Evolutionary conservation across 495 filamentous ascomycete species (phyloP), one percentile per base, ranked within the genome.

Genomic region (Tuber calosporum): DNA sequence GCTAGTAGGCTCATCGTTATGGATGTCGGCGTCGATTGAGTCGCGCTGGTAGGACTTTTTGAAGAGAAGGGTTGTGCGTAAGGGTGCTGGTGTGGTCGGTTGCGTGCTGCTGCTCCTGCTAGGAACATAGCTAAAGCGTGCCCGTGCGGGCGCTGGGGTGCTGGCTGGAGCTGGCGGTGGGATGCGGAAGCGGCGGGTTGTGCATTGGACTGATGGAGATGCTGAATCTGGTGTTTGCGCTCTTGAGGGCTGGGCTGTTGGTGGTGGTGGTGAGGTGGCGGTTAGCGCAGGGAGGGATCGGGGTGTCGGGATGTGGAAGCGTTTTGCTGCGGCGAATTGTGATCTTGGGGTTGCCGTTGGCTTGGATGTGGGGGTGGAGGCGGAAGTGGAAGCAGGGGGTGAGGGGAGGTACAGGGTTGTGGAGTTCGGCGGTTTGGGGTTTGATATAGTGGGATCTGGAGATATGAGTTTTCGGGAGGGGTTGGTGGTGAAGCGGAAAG

Each of bases 21-120:
- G 53, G 53, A 13, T 17, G 26, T 34, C 53, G 53, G 26, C 30
- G 13, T 62, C 53, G 53, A 62, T 30, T 34, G 53, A 34, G 53
- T 62, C 53, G 13, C 26, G 53, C 4, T 62, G 53, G 53, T 62
- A 62, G 53, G 53, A 62, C 26, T 62, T 62, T 62, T 62, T 62
- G 26, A 62, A 62, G 26, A 34, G 26, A 17, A 30, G 26, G 30
- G 53, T 34, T 62, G 53, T 62, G 53, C 53, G 53, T 34, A 13
- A 26, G 26, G 53, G 53, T 34, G 30, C 53, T 62, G 26, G 53
- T 17, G 53, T 30, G 53, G 53, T 58, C 9, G 53, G 26, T 62
- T 62, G 53, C 4, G 26, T 30, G 26, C 53, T 62, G 26, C 53
- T 30, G 53, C 13, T 19, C 2, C 48, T 13, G 11, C 9, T 15